These are phyloP conservation scores for Blastocystis sp. DNA, from an alignment of 352 stramenopile species.

Conservation along the genomic window DNA sequence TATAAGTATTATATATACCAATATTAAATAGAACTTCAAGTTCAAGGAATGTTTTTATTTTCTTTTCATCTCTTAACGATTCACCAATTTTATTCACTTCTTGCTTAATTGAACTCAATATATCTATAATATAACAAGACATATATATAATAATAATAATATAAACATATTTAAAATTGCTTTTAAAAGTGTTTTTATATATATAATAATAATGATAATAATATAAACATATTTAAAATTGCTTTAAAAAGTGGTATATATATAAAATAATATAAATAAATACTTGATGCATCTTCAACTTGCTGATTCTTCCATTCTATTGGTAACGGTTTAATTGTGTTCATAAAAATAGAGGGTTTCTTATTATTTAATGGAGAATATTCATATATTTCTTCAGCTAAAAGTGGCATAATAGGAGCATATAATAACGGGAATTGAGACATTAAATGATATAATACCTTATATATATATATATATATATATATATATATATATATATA, in stretches of 20 bases:
- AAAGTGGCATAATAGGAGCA: constrained; percentile 9
- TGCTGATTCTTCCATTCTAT: constrained; percentile 1
- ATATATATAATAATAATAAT: too few species aligned
- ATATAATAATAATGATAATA: not conserved
- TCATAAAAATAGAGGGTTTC: not conserved
- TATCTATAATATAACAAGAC: too few species aligned
- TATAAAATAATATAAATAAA: not conserved
- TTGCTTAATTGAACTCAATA: too few species aligned
- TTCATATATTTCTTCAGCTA: constrained; percentile 10
- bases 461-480: not conserved
- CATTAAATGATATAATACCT: not conserved
- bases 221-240: not conserved
- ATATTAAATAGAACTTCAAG: too few species aligned
- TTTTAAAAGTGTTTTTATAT: too few species aligned
- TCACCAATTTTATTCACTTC: too few species aligned
- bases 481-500: too few species aligned
- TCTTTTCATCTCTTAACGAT: too few species aligned
- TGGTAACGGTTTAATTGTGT: not conserved
- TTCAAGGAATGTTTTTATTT: too few species aligned
- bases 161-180: too few species aligned
- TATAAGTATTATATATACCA: too few species aligned
- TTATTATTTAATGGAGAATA: not conserved
- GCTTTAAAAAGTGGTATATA: not conserved
- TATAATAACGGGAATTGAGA: not conserved
- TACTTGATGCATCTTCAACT: not conserved